Evolutionary conservation across 2,329 filamentous ascomycete genomes (phyloP), one percentile per base, ranked within the genome.

Genomic region (Talaromyces pinophilus): DNA sequence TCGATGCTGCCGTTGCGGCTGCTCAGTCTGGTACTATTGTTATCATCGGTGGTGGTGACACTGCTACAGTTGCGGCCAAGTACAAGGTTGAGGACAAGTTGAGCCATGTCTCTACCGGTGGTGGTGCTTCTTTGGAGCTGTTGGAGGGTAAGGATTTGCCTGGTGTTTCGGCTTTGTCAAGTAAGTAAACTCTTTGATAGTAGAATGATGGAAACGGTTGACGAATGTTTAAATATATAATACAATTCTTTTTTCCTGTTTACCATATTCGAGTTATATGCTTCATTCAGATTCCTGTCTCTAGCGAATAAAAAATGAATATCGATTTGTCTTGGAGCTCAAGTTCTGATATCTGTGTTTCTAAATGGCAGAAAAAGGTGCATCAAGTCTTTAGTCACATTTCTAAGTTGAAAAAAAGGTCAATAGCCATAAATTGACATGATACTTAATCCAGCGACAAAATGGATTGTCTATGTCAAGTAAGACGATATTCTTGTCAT

Each of bases 31-130:
- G 93, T 80, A 93, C 95, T 86, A 97, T 95, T 75, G 95, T 98
- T 80, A 98, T 99, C 83, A 97, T 99, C 71, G 95, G 95, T 69
- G 95, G 95, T 80, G 95, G 95, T 82, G 95, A 99, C 82, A 99
- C 95, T 62, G 95, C 95, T 61, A 99, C 95, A 68, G 95, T 98
- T 59, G 95, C 95, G 64, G 94, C 93, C 80, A 97, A 99, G 86
- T 99, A 97, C 81, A 90, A 90, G 64, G 94, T 92, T 70, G 95
- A 99, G 86, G 89, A 92, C 82, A 96, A 98, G 88, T 87, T 98
- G 77, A 97, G 93, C 85, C 95, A 99, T 84, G 95, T 99, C 70
- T 97, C 93, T 61, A 99, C 95, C 38, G 95, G 95, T 73, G 95
- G 95, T 77, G 95, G 95, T 83, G 95, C 95, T 72, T 94, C 90